Conservation (phyloP, 345 rosid genomes). For the Salix koriyanagi region DNA sequence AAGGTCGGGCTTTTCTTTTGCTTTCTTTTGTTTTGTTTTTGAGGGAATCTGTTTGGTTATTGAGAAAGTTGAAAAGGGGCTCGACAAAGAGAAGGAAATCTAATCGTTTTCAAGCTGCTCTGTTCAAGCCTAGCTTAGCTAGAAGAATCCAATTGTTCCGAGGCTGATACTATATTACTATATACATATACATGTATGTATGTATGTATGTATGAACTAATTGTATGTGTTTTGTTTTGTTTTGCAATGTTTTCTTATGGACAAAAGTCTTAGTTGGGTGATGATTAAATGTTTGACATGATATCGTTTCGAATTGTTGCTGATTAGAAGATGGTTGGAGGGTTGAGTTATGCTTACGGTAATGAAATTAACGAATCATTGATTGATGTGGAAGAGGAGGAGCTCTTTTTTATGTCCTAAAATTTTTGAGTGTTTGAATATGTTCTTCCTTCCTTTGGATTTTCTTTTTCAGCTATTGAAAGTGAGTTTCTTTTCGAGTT, state of each 20-base stretch:
- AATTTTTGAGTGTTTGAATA: not conserved
- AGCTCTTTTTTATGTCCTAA: not conserved
- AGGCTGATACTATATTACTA: not conserved
- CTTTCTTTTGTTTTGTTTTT: not conserved
- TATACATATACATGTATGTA: not conserved
- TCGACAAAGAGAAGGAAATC: not conserved
- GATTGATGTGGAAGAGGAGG: not conserved
- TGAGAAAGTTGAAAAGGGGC: conserved; percentile 8
- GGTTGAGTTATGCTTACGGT: not conserved
- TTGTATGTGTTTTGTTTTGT: not conserved
- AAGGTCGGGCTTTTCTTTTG: conserved; percentile 13
- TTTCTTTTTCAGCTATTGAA: not conserved
- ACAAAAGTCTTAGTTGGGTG: not conserved
- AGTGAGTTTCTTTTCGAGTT: not conserved
- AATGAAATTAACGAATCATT: not conserved
- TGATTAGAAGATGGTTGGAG: not conserved
- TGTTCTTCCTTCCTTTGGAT: not conserved
- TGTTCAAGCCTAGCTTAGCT: not conserved
- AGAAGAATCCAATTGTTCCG: not conserved
- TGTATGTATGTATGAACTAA: not conserved
- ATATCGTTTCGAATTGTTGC: not conserved
- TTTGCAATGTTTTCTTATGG: not conserved
- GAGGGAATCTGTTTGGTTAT: conserved; percentile 21
- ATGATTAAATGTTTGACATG: not conserved
- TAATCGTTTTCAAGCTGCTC: not conserved